Conservation (phyloP, 305 asterid genomes). For the Plantago lanceolata region DNA sequence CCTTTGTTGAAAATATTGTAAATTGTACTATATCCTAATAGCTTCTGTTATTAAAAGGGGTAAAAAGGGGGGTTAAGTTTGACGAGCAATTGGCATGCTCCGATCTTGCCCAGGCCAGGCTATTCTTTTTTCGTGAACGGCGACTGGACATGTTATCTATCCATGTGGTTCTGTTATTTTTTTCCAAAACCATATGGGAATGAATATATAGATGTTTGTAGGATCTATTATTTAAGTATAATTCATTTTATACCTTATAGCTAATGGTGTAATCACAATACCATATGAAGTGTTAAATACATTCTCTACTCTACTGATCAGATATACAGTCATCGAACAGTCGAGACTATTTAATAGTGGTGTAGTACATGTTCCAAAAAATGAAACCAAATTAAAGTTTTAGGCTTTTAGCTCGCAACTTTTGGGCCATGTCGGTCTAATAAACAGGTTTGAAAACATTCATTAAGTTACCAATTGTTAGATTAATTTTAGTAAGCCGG, state of each 20-base stretch:
- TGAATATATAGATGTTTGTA: conserved; percentile 32
- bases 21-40: conserved; percentile 72
- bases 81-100: conserved; percentile 39
- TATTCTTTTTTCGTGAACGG: conserved; percentile 40
- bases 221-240: conserved; percentile 33
- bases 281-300: too few species aligned
- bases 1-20: conserved; percentile 38
- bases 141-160: conserved; percentile 23
- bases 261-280: too few species aligned
- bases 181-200: conserved; percentile 67
- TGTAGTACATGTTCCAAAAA: too few species aligned
- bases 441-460: too few species aligned
- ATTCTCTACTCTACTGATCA: too few species aligned
- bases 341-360: too few species aligned
- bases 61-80: conserved; percentile 26
- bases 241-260: conserved; percentile 22
- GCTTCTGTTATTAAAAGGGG: conserved; percentile 36
- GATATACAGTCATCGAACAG: too few species aligned
- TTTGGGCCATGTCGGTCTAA: too few species aligned
- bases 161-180: conserved; percentile 80
- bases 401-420: too few species aligned
- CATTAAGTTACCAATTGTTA: too few species aligned
- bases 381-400: too few species aligned
- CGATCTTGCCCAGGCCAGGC: conserved; percentile 46
- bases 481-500: too few species aligned